These are phyloP conservation scores for Spathaspora sp. DNA, from an alignment of 805 yeast genomes.

Conservation along the genomic window DNA sequence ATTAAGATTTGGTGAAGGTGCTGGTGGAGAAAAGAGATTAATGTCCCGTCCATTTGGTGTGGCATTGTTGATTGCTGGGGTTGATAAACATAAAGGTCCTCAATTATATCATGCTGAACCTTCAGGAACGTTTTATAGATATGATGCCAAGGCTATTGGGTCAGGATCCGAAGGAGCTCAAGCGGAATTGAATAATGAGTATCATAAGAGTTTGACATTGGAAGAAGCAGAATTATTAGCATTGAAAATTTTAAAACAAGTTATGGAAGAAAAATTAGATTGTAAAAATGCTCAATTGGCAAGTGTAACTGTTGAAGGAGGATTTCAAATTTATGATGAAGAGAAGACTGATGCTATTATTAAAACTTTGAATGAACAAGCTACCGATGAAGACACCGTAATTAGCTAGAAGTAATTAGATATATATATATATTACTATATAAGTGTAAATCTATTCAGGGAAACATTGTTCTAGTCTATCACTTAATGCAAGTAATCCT, in stretches of 20 bases:
- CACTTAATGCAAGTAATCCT: slow-evolving; percentile 39
- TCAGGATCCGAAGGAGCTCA: slow-evolving; percentile 99
- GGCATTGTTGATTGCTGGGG: slow-evolving; percentile 92
- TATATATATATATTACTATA: not conserved
- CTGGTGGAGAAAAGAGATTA: slow-evolving; percentile 88
- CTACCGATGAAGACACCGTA: slow-evolving; percentile 36
- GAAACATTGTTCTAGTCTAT: slow-evolving; percentile 37
- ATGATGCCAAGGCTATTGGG: slow-evolving; percentile 98
- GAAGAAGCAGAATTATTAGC: slow-evolving; percentile 90
- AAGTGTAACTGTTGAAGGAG: slow-evolving; percentile 79
- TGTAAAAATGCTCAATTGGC: slow-evolving; percentile 94
- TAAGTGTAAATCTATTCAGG: slow-evolving; percentile 16
- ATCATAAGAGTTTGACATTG: slow-evolving; percentile 86
- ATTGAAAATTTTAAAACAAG: slow-evolving; percentile 89
- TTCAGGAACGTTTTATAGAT: slow-evolving; percentile 94
- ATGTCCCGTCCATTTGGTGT: slow-evolving; percentile 99
- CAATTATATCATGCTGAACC: slow-evolving; percentile 99
- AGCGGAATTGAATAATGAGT: slow-evolving; percentile 93
- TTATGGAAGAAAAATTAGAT: slow-evolving; percentile 98
- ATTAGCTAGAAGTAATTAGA: slow-evolving; percentile 4
- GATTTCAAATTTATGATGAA: slow-evolving; percentile 82
- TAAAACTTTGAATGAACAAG: slow-evolving; percentile 69
- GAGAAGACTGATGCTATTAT: slow-evolving; percentile 81
- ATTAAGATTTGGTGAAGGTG: slow-evolving; percentile 94
- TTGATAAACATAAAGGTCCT: slow-evolving; percentile 89